Conservation (phyloP, 2,329 filamentous ascomycete genomes). For the Phyllosticta citrichinensis region DNA sequence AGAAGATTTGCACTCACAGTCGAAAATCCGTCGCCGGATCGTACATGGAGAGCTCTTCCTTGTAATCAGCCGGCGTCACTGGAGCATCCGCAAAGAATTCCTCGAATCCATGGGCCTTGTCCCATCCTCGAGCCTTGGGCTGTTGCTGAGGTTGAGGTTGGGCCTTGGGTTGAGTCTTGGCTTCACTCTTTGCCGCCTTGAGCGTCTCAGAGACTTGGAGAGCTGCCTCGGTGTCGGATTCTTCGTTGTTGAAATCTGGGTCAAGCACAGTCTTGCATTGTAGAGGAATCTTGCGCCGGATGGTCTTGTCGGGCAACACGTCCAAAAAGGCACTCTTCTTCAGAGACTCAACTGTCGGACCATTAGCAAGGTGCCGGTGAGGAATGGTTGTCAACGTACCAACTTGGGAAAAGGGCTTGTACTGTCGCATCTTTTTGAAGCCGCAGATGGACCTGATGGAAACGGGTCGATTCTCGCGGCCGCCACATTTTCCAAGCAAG, state of each 20-base stretch:
- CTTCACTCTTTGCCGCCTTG: not conserved
- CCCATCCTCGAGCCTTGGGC: not conserved
- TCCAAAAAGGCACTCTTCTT: conserved; percentile 33
- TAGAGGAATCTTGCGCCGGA: conserved; percentile 34
- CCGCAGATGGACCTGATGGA: conserved; percentile 33
- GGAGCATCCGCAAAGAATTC: conserved; percentile 74
- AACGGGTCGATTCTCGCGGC: conserved; percentile 33
- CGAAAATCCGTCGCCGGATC: conserved; percentile 35
- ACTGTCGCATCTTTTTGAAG: conserved; percentile 38
- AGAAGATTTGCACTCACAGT: conserved; percentile 30
- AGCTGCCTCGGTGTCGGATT: conserved; percentile 12
- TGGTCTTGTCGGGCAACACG: conserved; percentile 31
- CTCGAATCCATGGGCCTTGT: conserved; percentile 40
- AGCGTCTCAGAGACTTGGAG: conserved; percentile 3
- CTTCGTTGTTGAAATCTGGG: not conserved
- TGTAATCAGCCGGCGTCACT: conserved; percentile 58
- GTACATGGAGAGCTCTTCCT: conserved; percentile 61
- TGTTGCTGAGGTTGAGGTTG: conserved; percentile 12
- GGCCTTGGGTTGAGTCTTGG: not conserved
- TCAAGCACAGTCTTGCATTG: conserved; percentile 22
- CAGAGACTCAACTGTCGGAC: conserved; percentile 24
- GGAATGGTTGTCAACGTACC: no score
- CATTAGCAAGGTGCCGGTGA: no score
- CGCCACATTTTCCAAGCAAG: conserved; percentile 32
- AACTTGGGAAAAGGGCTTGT: conserved; percentile 23